These are phyloP conservation scores for Aurantiochytrium sp. DNA, from an alignment of 108 stramenopile genomes.

Conservation along the genomic window DNA sequence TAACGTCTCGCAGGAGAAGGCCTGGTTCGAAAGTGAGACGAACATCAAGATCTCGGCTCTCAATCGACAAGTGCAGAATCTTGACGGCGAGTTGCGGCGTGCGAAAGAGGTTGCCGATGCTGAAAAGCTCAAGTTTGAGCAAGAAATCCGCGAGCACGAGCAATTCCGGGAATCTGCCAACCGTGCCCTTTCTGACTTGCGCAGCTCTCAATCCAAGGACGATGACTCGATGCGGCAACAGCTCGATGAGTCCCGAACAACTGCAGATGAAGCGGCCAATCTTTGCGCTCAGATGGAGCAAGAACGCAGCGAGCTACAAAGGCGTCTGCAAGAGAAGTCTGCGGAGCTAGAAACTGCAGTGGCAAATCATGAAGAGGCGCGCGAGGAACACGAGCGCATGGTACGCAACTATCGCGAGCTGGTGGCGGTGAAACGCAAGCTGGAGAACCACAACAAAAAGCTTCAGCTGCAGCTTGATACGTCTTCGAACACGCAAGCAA, in stretches of 20 bases:
- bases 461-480: not conserved
- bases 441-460: slow-evolving; percentile 9
- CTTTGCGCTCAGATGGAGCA: slow-evolving; percentile 8
- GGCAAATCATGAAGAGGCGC: not conserved
- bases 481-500: not conserved
- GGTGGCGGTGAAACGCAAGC: not conserved
- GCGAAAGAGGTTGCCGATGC: not conserved
- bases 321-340: not conserved
- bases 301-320: not conserved
- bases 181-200: not conserved
- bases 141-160: not conserved
- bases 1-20: not conserved
- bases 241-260: not conserved
- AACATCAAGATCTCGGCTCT: not conserved
- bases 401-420: not conserved
- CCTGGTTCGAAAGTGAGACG: not conserved
- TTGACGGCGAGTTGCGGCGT: not conserved
- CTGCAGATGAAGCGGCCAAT: not conserved
- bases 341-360: not conserved
- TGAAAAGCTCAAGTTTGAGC: not conserved
- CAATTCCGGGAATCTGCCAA: not conserved
- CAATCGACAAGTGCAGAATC: not conserved
- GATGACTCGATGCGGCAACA: not conserved
- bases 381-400: not conserved
- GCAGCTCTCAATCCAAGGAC: not conserved